Percentiles rank a stretch among this genome's conserved stretches.
These are phyloP conservation scores for Globisporangium irregulare DNA, from an alignment of 352 stramenopile genomes.

Conservation along the genomic window DNA sequence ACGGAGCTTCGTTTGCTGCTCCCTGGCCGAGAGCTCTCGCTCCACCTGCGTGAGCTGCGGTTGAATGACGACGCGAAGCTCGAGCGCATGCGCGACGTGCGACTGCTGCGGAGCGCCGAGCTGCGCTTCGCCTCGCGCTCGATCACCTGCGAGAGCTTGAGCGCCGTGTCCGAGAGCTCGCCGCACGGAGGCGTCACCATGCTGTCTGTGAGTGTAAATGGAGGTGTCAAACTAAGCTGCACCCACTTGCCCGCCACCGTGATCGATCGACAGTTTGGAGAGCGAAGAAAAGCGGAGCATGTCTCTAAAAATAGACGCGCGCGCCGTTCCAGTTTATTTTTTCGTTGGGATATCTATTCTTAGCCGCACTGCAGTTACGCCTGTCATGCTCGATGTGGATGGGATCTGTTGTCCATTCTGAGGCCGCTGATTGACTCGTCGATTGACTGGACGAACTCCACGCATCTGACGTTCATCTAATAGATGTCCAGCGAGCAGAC, in stretches of 20 bases:
- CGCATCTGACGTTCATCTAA: too few species aligned
- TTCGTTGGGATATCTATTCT: neutral
- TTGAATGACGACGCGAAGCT: slow-evolving; percentile 31
- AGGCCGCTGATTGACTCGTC: too few species aligned
- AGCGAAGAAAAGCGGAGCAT: neutral
- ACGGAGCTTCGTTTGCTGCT: slow-evolving; percentile 8
- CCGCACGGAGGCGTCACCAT: slow-evolving; percentile 1
- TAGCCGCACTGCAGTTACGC: neutral
- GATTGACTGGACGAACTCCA: too few species aligned
- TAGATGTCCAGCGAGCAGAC: neutral
- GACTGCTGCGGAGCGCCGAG: slow-evolving; percentile 24
- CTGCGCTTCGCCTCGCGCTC: slow-evolving; percentile 52
- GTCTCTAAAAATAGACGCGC: too few species aligned
- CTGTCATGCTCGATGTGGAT: neutral
- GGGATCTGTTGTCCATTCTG: too few species aligned
- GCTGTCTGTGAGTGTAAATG: neutral
- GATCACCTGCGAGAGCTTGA: slow-evolving; percentile 67
- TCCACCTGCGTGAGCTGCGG: slow-evolving; percentile 16
- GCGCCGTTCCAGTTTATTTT: neutral
- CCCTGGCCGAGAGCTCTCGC: neutral
- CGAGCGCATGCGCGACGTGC: slow-evolving; percentile 32
- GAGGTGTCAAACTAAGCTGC: neutral
- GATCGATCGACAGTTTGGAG: neutral
- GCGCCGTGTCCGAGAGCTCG: slow-evolving; percentile 53
- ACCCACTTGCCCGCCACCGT: neutral